Evolutionary conservation across 2,329 filamentous ascomycete genomes (phyloP), one percentile per base, ranked within the genome.

Genomic region (Clarireedia homoeocarpa): DNA sequence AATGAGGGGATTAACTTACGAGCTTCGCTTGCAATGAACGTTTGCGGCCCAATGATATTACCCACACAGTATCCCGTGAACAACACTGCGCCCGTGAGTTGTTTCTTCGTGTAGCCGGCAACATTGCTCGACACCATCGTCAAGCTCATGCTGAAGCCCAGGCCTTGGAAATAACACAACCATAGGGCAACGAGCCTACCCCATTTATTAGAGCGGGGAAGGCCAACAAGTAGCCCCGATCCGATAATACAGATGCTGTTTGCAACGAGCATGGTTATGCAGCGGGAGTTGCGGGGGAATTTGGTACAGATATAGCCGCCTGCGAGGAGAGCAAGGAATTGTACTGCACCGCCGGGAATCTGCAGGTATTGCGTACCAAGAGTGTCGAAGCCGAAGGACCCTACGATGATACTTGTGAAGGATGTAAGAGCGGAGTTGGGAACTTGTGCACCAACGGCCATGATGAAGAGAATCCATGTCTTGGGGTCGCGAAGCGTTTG

Each of bases 331-430:
- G 78, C 75, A 0, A 80, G 61, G 61, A 82, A 81, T 58, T 83
- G 78, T 0, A 83, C 74, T 0, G 76, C 79, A 20, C 79, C 80
- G 15, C 79, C 80, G 0, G 81, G 80, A 53, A 84, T 84, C 59
- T 83, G 79, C 9, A 84, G 75, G 57, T 81, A 81, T 58, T 81
- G 78, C 0, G 77, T 77, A 4, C 76, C 74, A 1, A 80, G 68
- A 0, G 75, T 76, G 51, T 74, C 73, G 61, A 67, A 68, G 3
- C 65, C 65, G 36, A 68, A 66, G 4, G 50, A 59, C 1, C 27
- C 53, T 0, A 67, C 59, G 12, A 67, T 66, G 30, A 67, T 65
- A 15, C 56, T 60, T 1, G 65, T 63, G 48, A 68, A 79, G 71
- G 73, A 79, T 0, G 80, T 82, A 40, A 82, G 64, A 0, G 79